These are phyloP conservation scores for Rhizoclosmatium sp. DNA, from an alignment of 192 early-diverging fungal species.

Conservation along the genomic window DNA sequence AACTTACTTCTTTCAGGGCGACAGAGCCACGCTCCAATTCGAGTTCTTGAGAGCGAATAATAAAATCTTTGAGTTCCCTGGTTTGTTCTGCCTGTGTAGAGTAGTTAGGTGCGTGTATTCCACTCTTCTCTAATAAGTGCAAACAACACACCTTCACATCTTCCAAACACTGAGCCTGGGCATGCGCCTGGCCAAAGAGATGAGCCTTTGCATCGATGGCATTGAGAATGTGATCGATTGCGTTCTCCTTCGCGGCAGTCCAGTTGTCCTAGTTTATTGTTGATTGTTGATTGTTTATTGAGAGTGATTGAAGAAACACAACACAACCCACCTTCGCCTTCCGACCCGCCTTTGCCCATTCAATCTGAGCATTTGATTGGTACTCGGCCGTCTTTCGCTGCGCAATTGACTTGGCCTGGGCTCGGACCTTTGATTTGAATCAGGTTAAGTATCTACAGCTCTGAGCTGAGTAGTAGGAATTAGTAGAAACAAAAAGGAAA, in stretches of 20 bases:
- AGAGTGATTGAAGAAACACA: too few species aligned
- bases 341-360: neutral
- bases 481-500: too few species aligned
- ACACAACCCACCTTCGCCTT: neutral
- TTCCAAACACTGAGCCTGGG: neutral
- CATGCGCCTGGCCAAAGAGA: slow-evolving; percentile 28
- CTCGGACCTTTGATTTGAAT: slow-evolving; percentile 12
- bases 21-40: neutral
- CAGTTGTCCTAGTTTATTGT: neutral
- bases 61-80: neutral
- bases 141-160: neutral
- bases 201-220: neutral
- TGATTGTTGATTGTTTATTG: neutral
- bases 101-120: neutral
- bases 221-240: neutral
- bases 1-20: slow-evolving; percentile 5
- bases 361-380: neutral
- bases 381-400: neutral
- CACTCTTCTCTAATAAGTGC: neutral
- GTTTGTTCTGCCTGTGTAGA: neutral
- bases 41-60: neutral
- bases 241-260: neutral
- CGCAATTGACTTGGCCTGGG: neutral
- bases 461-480: neutral
- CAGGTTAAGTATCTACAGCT: neutral